Evolutionary conservation across 2,329 filamentous ascomycete species (phyloP), one percentile per base, ranked within the genome.

Genomic region (Colletotrichum orbiculare): DNA sequence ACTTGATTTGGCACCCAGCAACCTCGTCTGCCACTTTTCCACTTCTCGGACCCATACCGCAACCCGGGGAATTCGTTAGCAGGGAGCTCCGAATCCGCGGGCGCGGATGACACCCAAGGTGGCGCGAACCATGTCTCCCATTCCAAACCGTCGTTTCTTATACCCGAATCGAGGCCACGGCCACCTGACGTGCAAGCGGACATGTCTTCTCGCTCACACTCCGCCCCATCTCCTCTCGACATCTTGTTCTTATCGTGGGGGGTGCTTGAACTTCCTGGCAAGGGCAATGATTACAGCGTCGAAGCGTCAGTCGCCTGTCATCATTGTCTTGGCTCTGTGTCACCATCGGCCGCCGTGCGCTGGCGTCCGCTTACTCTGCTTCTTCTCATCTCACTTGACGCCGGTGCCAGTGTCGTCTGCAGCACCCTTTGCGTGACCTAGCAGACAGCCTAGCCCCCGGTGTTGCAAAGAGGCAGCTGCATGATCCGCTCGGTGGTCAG

Each of bases 401-500:
- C 38, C 39, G 56, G 49, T 52, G 39, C 48, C 59, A 63, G 53
- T 63, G 59, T 64, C 59, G 39, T 60, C 48, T 50, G 64, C 60
- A 60, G 60, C 43, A 45, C 25, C 63, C 34, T 25, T 54, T 64
- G 64, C 64, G 64, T 60, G 64, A 66, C 64, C 35, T 50, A 15
- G 15, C 53, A n/a, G 48, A 59, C 52, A 25, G 4, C 25, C 25
- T 25, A 25, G 25, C 25, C 25, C 46, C 47, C 59, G 33, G 38
- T 54, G 54, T 60, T 64, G 48, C 59, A 52, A 13, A 49, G 47
- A 45, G 13, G 38, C 59, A 64, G 41, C 48, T 66, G 53, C 47
- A 66, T 53, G 53, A 9, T 43, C 56, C 33, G 45, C 38, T 34
- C 25, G 60, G 48, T 64, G 60, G 60, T 66, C 64, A 66, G 64